Evolutionary conservation across 169 alveolate genomes (phyloP), one percentile per base, ranked within the genome.

Genomic region (Amoebophrya sp.): DNA sequence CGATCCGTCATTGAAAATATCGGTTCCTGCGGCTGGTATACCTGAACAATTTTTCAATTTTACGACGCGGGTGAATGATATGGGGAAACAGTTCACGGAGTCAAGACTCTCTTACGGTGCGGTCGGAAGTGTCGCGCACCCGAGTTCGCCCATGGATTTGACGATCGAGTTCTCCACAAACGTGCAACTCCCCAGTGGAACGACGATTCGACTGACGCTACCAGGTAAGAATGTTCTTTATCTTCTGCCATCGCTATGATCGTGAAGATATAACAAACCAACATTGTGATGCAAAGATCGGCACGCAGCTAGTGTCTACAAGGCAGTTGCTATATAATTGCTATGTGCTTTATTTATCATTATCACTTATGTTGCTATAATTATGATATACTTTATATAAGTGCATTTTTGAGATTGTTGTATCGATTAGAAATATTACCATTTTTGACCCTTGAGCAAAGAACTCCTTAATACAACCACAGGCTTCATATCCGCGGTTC

Each of bases 21-120:
- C 14, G 26, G n/a, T 77, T 3, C 92, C 92, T 34, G 92, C 36
- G 54, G 92, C 92, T 23, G 92, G 92, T 0, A 90, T 90, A 0
- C 92, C 92, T 10, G 23, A 38, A 3, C 89, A 41, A 26, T 0
- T 41, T 2, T 90, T 90, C 92, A 90, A 90, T 33, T 90, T 53
- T 54, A 53, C 92, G 89, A 36, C 92, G 18, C 83, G 92, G 41
- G 92, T 90, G 3, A 90, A 90, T 38, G 41, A 40, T 0, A 77
- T 40, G 18, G 89, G 29, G 38, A 90, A 90, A 40, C 40, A 39
- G 89, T 90, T 90, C 89, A n/a, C 40, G 39, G 34, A n/a, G 24
- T 34, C 55, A 12, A 36, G 36, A 89, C 47, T 90, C 10, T 38
- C 26, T 33, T 90, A 54, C 40, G 78, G 41, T 34, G 1, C 83